These are phyloP conservation scores for Glutinoglossum americanum DNA, from an alignment of 495 filamentous ascomycete species.

Conservation along the genomic window DNA sequence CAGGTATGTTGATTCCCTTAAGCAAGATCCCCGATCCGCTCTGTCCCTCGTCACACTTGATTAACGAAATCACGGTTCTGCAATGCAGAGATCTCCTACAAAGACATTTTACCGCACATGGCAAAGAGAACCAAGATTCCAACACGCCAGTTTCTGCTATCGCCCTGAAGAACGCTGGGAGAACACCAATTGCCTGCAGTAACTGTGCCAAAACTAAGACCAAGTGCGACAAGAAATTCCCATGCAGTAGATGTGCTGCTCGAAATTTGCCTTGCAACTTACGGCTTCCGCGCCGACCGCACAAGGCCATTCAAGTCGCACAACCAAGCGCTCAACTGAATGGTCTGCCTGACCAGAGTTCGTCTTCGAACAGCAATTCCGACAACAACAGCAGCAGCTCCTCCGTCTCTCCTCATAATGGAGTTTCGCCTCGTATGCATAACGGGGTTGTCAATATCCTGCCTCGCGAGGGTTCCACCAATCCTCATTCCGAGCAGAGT, in stretches of 20 bases:
- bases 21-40: not conserved
- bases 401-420: not conserved
- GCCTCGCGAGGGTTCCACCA: conserved; percentile 10
- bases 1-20: not conserved
- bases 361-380: not conserved
- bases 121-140: not conserved
- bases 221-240: conserved; percentile 44
- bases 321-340: not conserved
- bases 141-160: not conserved
- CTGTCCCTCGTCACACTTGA: not conserved
- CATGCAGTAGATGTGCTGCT: conserved; percentile 33
- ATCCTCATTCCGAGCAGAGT: conserved; percentile 8
- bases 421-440: not conserved
- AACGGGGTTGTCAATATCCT: not conserved
- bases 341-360: not conserved
- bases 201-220: conserved; percentile 41
- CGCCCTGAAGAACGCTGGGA: not conserved
- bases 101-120: not conserved
- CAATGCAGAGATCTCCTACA: not conserved
- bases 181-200: conserved; percentile 27
- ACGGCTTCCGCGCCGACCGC: conserved; percentile 33
- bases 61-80: not conserved
- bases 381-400: not conserved
- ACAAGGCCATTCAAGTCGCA: conserved; percentile 16
- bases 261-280: conserved; percentile 33